A percentile compares a stretch with the other conserved stretches of the same genome.
Evolutionary conservation across 495 filamentous ascomycete genomes (phyloP).

Genomic region (Margaritispora aquatica): DNA sequence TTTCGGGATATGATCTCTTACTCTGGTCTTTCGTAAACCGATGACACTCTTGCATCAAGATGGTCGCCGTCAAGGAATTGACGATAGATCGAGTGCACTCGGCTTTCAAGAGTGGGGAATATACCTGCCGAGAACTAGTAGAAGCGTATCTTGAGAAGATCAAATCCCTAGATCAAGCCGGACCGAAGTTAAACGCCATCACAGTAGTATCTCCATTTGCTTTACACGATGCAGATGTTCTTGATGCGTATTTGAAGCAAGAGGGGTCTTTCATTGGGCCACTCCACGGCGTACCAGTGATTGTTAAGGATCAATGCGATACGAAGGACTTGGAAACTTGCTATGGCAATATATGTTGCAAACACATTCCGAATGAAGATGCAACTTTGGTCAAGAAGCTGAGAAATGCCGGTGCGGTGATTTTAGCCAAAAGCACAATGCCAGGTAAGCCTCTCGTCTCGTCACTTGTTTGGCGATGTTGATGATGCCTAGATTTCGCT

Average conservation of each 20-base stretch:
- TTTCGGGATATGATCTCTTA: not conserved
- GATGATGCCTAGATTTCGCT: slow-evolving; percentile 21
- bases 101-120: slow-evolving; percentile 14
- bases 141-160: slow-evolving; percentile 21
- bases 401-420: slow-evolving; percentile 45
- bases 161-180: slow-evolving; percentile 15
- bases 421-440: slow-evolving; percentile 62
- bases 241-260: slow-evolving; percentile 44
- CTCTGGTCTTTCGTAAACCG: not conserved
- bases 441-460: slow-evolving; percentile 35
- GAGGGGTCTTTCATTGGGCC: slow-evolving; percentile 46
- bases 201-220: slow-evolving; percentile 19
- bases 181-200: slow-evolving; percentile 23
- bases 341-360: slow-evolving; percentile 10
- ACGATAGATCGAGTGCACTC: slow-evolving; percentile 22
- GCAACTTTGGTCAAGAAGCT: slow-evolving; percentile 30
- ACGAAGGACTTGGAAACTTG: slow-evolving; percentile 31
- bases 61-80: slow-evolving; percentile 21
- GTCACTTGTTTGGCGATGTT: no score
- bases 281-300: slow-evolving; percentile 60
- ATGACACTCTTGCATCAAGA: not conserved
- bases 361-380: slow-evolving; percentile 5
- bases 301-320: slow-evolving; percentile 59
- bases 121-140: slow-evolving; percentile 19
- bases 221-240: slow-evolving; percentile 14